Base-by-base conservation (phyloP, 2,329 filamentous ascomycete genomes). In the Tothia fuscella region DNA sequence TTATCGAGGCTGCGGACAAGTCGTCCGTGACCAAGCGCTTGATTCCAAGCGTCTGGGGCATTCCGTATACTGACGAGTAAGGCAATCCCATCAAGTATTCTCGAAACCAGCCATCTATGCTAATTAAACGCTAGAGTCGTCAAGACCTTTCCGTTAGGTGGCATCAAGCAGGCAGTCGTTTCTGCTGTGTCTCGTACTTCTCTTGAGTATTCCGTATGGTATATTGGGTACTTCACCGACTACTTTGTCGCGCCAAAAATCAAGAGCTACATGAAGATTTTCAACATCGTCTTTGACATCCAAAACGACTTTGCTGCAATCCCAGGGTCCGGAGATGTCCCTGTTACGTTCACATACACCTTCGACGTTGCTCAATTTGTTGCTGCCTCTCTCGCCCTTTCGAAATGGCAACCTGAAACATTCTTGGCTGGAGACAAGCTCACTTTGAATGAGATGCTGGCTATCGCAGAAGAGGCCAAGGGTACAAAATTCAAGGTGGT, bases 361-460 rank as follows among this genome's bases (percentile, higher is more conserved):
- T 38, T 20, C 3, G 50, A 53, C 41, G n/a, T 53, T 2, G 51
- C 46, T 10, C 38, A 41, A 28, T 52, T 49, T 31, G 34, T 50
- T 9, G 51, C 31, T 33, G 48, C 45, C 5, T 9, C 41, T 20
- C 20, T 53, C 24, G 36, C 24, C 3, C 24, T 45, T 21, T 25
- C 38, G 10, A 44, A 38, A 6, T 52, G 67, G 68, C 58, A 64
- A 0, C 53, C 58, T 25, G 44, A 51, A 4, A 49, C 51, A 2
- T 53, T 46, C 28, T 45, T 64, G 36, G 47, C 62, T 48, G 64
- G 64, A 1, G 66, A 68, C 41, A 56, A 57, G 30, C 42, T 65
- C 13, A 66, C 64, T 1, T 65, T 58, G 50, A 67, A 68, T 30
- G 55, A 71, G 48, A 49, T 70, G 5, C 41, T 71, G n/a, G 34